A percentile compares a stretch with the other conserved stretches of the same genome.
Evolutionary conservation across 805 yeast genomes (phyloP).

Genomic region (Crinitomyces ghanaensis): DNA sequence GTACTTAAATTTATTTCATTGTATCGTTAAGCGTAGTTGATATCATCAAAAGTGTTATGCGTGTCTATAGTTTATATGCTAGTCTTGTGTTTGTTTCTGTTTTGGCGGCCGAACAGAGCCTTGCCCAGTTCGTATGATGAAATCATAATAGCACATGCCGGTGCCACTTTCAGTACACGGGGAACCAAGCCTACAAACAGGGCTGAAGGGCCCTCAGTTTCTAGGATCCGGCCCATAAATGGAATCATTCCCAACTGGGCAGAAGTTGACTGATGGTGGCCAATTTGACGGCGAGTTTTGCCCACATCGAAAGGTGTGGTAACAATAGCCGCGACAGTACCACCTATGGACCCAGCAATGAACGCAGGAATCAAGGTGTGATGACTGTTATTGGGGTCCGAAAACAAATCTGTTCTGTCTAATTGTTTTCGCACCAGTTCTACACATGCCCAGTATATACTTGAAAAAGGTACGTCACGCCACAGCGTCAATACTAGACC

Average conservation of each 20-base stretch:
- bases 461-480: constrained; percentile 97
- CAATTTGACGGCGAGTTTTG: constrained; percentile 77
- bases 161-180: constrained; percentile 82
- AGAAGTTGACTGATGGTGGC: constrained; percentile 26
- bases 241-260: constrained; percentile 44
- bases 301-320: constrained; percentile 98
- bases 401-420: constrained; percentile 13
- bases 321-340: constrained; percentile 69
- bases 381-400: constrained; percentile 12
- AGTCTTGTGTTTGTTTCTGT: constrained; percentile 11
- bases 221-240: constrained; percentile 51
- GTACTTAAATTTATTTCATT: no score
- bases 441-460: constrained; percentile 85
- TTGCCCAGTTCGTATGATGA: constrained; percentile 89
- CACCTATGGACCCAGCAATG: constrained; percentile 73
- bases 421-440: constrained; percentile 38
- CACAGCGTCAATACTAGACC: constrained; percentile 83
- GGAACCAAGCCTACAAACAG: constrained; percentile 84
- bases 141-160: constrained; percentile 97
- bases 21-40: no score
- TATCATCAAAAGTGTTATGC: no score
- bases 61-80: constrained; percentile 2
- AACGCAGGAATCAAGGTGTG: constrained; percentile 33
- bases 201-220: constrained; percentile 68
- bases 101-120: constrained; percentile 30